Conservation (phyloP, 768 basidiomycete genomes). For the Phallus indusiatus region DNA sequence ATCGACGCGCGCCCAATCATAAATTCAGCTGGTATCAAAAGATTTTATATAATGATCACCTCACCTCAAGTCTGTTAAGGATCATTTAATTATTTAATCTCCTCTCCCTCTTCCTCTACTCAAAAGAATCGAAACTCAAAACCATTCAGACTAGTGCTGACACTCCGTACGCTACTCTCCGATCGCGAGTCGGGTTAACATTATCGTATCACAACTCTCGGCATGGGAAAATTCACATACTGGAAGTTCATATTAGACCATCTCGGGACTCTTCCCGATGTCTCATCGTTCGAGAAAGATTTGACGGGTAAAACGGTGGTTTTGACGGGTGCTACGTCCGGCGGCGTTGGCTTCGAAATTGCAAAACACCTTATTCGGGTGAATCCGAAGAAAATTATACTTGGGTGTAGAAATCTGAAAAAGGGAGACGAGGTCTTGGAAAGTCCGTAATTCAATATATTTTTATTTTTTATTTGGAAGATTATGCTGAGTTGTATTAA, state of each 20-base stretch:
- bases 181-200: too few species aligned
- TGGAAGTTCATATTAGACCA: neutral
- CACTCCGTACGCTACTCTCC: too few species aligned
- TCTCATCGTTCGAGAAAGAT: neutral
- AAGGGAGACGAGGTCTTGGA: neutral
- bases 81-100: too few species aligned
- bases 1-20: too few species aligned
- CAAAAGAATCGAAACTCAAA: too few species aligned
- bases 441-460: neutral
- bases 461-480: neutral
- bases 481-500: neutral
- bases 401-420: neutral
- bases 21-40: too few species aligned
- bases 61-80: too few species aligned
- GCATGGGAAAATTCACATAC: neutral
- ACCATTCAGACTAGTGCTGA: too few species aligned
- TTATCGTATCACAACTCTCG: too few species aligned
- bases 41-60: too few species aligned
- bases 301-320: conserved; percentile 12
- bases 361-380: conserved; percentile 2
- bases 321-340: conserved; percentile 12
- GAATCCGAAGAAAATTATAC: neutral
- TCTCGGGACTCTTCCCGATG: neutral
- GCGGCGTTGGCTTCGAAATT: conserved; percentile 11
- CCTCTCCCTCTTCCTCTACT: too few species aligned